phyloP scores from a whole-genome alignment of 2,329 filamentous ascomycete species.

The Penicillium brevicompactum region DNA sequence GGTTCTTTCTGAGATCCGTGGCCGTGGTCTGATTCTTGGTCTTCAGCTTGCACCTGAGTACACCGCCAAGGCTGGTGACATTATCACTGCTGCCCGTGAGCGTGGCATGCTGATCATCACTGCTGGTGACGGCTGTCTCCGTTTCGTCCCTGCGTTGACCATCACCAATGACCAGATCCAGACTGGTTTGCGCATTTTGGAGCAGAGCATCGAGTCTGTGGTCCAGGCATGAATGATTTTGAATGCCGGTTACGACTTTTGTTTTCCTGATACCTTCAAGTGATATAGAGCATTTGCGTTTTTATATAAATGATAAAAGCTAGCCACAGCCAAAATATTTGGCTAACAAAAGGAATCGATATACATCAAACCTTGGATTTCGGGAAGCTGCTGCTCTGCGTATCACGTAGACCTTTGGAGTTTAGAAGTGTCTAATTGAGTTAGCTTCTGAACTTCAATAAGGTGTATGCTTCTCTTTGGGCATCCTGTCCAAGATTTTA shows the following conservation, averaged over 20 bases:
- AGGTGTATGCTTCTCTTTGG: too few relatives aligned
- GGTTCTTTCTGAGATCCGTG: constrained; percentile 76
- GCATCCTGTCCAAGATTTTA: too few relatives aligned
- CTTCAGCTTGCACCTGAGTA: constrained; percentile 75
- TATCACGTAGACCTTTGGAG: too few relatives aligned
- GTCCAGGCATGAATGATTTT: constrained; percentile 31
- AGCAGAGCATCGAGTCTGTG: constrained; percentile 63
- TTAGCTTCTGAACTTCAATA: too few relatives aligned
- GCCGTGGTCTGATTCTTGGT: constrained; percentile 82
- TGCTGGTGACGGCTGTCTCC: constrained; percentile 85
- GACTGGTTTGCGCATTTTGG: constrained; percentile 74
- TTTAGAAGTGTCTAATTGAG: too few relatives aligned
- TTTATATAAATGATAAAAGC: constrained; percentile 3
- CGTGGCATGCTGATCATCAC: constrained; percentile 88
- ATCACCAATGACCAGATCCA: constrained; percentile 81
- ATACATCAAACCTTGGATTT: too few relatives aligned
- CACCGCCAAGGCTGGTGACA: constrained; percentile 52
- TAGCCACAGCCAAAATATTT: too few relatives aligned
- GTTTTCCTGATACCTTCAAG: constrained; percentile 19
- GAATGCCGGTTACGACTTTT: constrained; percentile 18
- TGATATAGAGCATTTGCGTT: background rate
- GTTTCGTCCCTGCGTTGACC: constrained; percentile 85
- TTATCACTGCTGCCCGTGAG: constrained; percentile 85
- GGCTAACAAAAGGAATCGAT: too few relatives aligned
- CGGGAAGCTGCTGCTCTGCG: too few relatives aligned